Percentiles rank a stretch among this genome's conserved stretches.
Evolutionary conservation across 805 yeast species (phyloP).

Genomic region (Candida michaelii): DNA sequence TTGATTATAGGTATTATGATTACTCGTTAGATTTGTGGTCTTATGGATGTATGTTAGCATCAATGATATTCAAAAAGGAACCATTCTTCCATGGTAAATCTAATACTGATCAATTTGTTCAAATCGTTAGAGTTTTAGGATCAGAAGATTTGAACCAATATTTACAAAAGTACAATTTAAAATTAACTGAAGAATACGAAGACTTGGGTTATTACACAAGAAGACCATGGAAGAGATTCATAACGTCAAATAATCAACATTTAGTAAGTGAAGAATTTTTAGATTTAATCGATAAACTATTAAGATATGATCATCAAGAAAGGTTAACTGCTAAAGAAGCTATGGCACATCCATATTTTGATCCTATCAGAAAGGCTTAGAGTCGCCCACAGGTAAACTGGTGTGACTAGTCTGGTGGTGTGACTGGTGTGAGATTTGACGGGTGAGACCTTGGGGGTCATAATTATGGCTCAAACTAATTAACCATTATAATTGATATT

Average conservation of each 20-base stretch:
- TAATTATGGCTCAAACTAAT: no score
- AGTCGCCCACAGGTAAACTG: no score
- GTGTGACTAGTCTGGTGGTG: no score
- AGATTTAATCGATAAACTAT: conserved; percentile 69
- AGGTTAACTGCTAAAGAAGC: conserved; percentile 89
- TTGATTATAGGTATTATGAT: conserved; percentile 80
- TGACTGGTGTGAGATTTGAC: no score
- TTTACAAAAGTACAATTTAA: conserved; percentile 65
- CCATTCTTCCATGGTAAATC: conserved; percentile 93
- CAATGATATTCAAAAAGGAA: conserved; percentile 83
- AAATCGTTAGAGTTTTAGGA: conserved; percentile 85
- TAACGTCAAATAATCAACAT: conserved; percentile 52
- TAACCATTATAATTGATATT: no score
- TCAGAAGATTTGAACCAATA: conserved; percentile 72
- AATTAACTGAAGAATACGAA: conserved; percentile 76
- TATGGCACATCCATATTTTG: conserved; percentile 70
- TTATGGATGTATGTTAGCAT: conserved; percentile 87
- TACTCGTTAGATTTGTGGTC: conserved; percentile 91
- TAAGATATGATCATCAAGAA: conserved; percentile 84
- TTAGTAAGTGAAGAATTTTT: conserved; percentile 55
- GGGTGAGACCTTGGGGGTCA: no score
- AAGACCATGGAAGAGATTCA: conserved; percentile 66
- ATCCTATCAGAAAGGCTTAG: conserved; percentile 19
- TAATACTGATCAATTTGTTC: conserved; percentile 87
- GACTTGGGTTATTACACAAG: conserved; percentile 66